Base-by-base conservation (phyloP, 306 rosid species). In the Begonia fuchsioides region DNA sequence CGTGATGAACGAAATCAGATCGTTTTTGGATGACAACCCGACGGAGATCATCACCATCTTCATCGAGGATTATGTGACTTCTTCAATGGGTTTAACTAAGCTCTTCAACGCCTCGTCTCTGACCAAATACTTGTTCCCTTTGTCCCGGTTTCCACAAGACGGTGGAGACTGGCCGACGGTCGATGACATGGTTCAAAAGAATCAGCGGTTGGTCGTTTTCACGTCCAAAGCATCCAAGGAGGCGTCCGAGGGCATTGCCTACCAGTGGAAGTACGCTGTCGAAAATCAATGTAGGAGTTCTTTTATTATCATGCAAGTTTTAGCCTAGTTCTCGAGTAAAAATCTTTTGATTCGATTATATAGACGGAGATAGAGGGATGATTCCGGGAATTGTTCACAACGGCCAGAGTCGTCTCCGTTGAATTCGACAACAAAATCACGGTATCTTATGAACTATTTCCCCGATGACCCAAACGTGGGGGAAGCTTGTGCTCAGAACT, bases 301-400 rank as follows among this genome's bases (percentile, higher is more conserved):
- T 12, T 32, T 20, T 5, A 8, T 11, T 19, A 26, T 26, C 7
- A 26, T 26, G 35, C 49, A 3, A 15, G 1, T 44, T 44, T 56
- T 45, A 15, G 44, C 13, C 43, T 10, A 43, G 38, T 13, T 32
- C 0, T 6, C 9, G 41, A 55, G 11, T 39, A 1, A 44, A 19
- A 44, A 43, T 32, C 55, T 6, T 67, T 47, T 48, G 35, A 45
- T 71, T 15, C 49, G 43, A 65, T 65, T 53, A 52, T 26, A 5
- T 71, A 92, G 98, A 92, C 72, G 98, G 98, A 62, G 63, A 80
- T 62, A 72, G 41, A 5, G 98, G 98, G 40, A 82, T 82, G 94
- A 51, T 39, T 43, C 65, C 32, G 82, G 87, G 53, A 63, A 76
- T 14, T 85, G 96, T 75, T 81, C 94, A n/a, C 75, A 67, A 45